A percentile compares a stretch with the other conserved stretches of the same genome.
Evolutionary conservation across 2,329 filamentous ascomycete genomes (phyloP).

Genomic region (Trichophyton schoenleinii): DNA sequence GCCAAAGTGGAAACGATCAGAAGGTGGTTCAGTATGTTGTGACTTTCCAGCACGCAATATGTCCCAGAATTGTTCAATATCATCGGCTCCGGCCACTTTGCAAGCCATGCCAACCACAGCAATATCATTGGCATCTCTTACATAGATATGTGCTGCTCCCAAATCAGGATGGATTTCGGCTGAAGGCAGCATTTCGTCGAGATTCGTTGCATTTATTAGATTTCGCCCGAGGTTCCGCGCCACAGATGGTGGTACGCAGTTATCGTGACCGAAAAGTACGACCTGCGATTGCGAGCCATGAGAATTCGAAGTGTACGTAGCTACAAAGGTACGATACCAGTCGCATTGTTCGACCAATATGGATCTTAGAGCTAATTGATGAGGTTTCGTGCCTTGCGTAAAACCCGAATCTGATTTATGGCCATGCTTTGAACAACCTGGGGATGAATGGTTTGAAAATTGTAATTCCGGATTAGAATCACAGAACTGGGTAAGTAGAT

Average conservation of each 20-base stretch:
- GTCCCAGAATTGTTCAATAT: conserved; percentile 7
- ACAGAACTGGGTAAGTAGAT: conserved; percentile 19
- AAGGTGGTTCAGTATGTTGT: conserved; percentile 3
- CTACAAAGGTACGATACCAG: conserved; percentile 25
- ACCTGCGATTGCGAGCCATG: conserved; percentile 12
- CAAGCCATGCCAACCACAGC: conserved; percentile 9
- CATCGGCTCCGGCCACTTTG: conserved; percentile 5
- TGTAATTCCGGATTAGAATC: conserved; percentile 20
- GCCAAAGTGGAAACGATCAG: conserved; percentile 7
- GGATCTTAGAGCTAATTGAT: conserved; percentile 21
- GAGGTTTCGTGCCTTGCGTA: conserved; percentile 18
- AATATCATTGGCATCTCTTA: neutral
- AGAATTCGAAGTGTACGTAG: conserved; percentile 8
- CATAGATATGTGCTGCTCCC: neutral
- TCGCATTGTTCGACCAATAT: conserved; percentile 25
- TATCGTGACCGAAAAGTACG: conserved; percentile 29
- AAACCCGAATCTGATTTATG: conserved; percentile 11
- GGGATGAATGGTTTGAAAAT: conserved; percentile 21
- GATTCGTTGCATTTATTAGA: conserved; percentile 3
- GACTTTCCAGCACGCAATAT: conserved; percentile 4
- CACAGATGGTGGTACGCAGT: conserved; percentile 25
- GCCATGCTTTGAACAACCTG: conserved; percentile 16
- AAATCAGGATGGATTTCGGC: neutral
- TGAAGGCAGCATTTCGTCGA: neutral
- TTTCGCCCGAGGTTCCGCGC: conserved; percentile 16